Evolutionary conservation across 2,329 filamentous ascomycete genomes (phyloP), one percentile per base, ranked within the genome.

Genomic region (Diaporthe velutina): DNA sequence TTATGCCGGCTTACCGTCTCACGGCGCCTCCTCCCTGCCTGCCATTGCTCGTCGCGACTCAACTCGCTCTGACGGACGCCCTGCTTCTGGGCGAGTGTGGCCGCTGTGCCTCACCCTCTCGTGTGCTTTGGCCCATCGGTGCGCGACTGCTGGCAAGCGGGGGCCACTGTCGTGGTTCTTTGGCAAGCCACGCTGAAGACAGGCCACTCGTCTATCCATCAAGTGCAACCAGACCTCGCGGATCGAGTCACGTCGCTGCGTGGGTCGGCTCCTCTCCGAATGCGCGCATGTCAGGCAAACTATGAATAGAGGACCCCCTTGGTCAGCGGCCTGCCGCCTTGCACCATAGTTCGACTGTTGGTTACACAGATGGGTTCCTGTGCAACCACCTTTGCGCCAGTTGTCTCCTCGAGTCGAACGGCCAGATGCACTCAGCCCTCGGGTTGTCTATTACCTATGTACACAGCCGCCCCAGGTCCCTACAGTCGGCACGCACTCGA

Each of bases 271-370:
- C 54, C 70, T 71, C 70, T 45, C 55, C 55, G 45, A 60, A 48
- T 17, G 64, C 64, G 64, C 64, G n/a, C 55, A 61, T 71, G 55
- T 19, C 70, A 58, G 28, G 52, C 54, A 50, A 50, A 38, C 55
- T 71, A 60, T 71, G 70, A 71, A 60, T 71, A 71, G 70, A 71
- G 55, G 30, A 28, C n/a, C 48, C 30, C 10, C 70, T 60, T 71
- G 70, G 54, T 60, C 54, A 71, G 70, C 55, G 55, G 40, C 68
- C 55, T 48, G 57, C 70, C 57, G 70, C 38, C 70, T 61, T 71
- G 55, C 28, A 50, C 55, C 40, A 58, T 52, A 33, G 30, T 52
- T 42, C n/a, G 68, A 48, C 58, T 19, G n/a, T 52, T 52, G 38
- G 71, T 71, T 58, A 73, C 71, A 75, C 71, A 55, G 30, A n/a